Conservation (phyloP, 805 yeast genomes). For the Wickerhamomyces ciferrii region DNA sequence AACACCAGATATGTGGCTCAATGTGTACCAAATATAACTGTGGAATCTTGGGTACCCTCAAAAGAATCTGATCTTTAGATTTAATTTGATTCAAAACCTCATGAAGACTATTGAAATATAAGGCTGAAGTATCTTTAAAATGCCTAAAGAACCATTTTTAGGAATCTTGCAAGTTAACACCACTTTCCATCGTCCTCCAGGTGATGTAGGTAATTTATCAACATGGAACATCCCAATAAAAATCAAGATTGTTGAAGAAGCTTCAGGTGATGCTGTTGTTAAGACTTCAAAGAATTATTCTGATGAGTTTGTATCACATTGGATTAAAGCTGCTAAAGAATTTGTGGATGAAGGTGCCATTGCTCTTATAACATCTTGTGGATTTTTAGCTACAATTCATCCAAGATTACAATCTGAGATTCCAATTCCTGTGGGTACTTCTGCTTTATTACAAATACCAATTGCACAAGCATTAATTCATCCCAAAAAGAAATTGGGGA, state of each 20-base stretch:
- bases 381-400: conserved; percentile 28
- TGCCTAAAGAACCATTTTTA: conserved; percentile 8
- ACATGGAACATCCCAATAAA: conserved; percentile 14
- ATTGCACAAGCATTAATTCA: conserved; percentile 19
- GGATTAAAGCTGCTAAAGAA: conserved; percentile 22
- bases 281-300: conserved; percentile 13
- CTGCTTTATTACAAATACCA: conserved; percentile 27
- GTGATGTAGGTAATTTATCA: conserved; percentile 10
- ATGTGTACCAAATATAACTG: too few species aligned
- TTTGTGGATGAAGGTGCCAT: conserved; percentile 26
- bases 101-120: too few species aligned
- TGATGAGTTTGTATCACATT: conserved; percentile 21
- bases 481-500: conserved; percentile 21
- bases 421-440: conserved; percentile 29
- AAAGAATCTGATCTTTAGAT: too few species aligned
- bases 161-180: conserved; percentile 12
- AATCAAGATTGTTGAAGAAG: conserved; percentile 8
- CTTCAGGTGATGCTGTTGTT: conserved; percentile 7
- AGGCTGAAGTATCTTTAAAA: too few species aligned
- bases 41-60: too few species aligned
- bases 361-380: conserved; percentile 30
- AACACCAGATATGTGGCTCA: too few species aligned
- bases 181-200: conserved; percentile 12
- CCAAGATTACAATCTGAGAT: conserved; percentile 18
- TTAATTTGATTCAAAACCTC: too few species aligned